phyloP scores from a whole-genome alignment of 78 protist species.

The Tieghemostelium lacteum region DNA sequence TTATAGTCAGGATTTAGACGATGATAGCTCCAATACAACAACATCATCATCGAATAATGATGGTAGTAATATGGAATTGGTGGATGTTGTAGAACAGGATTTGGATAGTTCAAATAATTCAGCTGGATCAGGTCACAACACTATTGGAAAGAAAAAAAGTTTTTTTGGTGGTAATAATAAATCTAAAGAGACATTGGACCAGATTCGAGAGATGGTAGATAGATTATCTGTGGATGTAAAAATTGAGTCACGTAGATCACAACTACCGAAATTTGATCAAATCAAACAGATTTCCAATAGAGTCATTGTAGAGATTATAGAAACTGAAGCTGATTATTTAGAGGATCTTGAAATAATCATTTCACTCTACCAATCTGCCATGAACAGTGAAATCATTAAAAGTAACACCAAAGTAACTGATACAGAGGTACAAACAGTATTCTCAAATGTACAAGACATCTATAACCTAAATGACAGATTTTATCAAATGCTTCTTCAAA shows the following conservation, averaged over 20 bases:
- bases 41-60: background rate
- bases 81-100: background rate
- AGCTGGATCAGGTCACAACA: background rate
- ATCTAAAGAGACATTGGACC: background rate
- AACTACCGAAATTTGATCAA: background rate
- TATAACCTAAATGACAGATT: conserved; percentile 1
- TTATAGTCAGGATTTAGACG: background rate
- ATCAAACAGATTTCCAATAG: background rate
- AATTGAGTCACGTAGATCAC: background rate
- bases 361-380: conserved; percentile 1
- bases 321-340: conserved; percentile 68
- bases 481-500: conserved; percentile 10
- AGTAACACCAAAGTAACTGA: background rate
- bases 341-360: conserved; percentile 42
- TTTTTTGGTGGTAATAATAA: conserved; percentile 1
- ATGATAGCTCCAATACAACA: background rate
- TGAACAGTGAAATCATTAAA: background rate
- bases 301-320: conserved; percentile 53
- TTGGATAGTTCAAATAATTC: no score
- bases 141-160: background rate
- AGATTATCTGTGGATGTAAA: conserved; percentile 1
- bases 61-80: no score
- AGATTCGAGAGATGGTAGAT: background rate
- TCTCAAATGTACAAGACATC: conserved; percentile 50
- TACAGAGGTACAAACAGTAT: conserved; percentile 7